A percentile compares a stretch with the other conserved stretches of the same genome.
phyloP scores from a whole-genome alignment of 352 stramenopile genomes.

The Aphanomyces euteiches region DNA sequence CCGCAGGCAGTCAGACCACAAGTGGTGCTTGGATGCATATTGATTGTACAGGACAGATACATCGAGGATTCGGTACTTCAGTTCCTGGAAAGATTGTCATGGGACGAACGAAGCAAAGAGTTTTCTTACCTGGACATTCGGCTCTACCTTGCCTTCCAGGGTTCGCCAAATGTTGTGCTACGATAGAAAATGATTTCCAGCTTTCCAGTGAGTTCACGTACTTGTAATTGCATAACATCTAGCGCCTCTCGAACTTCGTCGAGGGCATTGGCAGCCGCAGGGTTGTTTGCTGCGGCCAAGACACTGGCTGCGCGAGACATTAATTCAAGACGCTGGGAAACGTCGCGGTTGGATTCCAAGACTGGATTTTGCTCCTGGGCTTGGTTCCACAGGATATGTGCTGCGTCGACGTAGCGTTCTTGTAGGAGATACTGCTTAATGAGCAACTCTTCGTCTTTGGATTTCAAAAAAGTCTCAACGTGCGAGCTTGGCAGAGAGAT shows the following conservation, averaged over 20 bases:
- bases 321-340: conserved; percentile 18
- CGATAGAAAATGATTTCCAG: neutral
- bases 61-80: conserved; percentile 76
- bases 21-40: conserved; percentile 79
- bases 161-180: conserved; percentile 56
- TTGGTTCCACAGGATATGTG: conserved; percentile 78
- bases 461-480: conserved; percentile 81
- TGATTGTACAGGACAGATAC: conserved; percentile 82
- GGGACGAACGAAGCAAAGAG: conserved; percentile 32
- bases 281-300: conserved; percentile 39
- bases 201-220: conserved; percentile 30
- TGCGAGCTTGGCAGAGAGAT: conserved; percentile 34
- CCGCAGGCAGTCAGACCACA: conserved; percentile 83
- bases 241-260: conserved; percentile 76
- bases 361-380: conserved; percentile 41
- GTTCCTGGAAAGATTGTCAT: conserved; percentile 41
- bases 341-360: conserved; percentile 31
- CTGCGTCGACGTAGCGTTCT: conserved; percentile 75
- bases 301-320: conserved; percentile 37
- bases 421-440: conserved; percentile 86
- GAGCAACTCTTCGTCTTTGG: conserved; percentile 78
- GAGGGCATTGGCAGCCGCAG: conserved; percentile 49
- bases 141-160: conserved; percentile 52
- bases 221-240: conserved; percentile 76
- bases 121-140: conserved; percentile 47